These are phyloP conservation scores for Candida anutae DNA, from an alignment of 1,139 yeast genomes.

Conservation along the genomic window DNA sequence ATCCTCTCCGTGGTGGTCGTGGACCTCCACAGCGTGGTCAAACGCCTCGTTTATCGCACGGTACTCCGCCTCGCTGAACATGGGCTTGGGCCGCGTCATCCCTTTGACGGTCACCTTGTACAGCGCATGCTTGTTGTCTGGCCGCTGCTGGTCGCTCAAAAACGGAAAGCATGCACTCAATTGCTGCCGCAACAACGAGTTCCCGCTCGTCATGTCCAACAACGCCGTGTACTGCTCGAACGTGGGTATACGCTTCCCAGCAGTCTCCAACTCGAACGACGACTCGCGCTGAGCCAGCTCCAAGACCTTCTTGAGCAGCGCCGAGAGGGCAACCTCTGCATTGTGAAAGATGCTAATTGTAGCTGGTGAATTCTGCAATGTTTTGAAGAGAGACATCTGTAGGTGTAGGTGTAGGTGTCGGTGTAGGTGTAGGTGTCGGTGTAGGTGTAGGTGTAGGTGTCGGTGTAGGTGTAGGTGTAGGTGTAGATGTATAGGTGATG, in stretches of 20 bases:
- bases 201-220: conserved; percentile 20
- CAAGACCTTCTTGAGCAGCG: conserved; percentile 23
- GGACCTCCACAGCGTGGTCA: conserved; percentile 17
- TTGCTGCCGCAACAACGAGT: conserved; percentile 17
- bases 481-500: no score
- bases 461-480: no score
- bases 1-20: conserved; percentile 6
- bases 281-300: conserved; percentile 23
- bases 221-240: conserved; percentile 33
- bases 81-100: conserved; percentile 19
- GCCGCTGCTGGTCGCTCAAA: no score
- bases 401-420: no score
- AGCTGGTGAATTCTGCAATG: conserved; percentile 38
- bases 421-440: no score
- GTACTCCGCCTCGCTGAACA: conserved; percentile 35
- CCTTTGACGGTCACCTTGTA: no score
- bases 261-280: conserved; percentile 30
- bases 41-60: conserved; percentile 34
- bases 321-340: conserved; percentile 25
- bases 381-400: conserved; percentile 33
- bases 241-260: conserved; percentile 37
- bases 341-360: conserved; percentile 39
- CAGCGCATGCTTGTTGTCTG: no score
- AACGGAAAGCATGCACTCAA: conserved; percentile 31
- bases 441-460: no score